These are phyloP conservation scores for Lactuca saligna DNA, from an alignment of 129 eudicot species.

Conservation along the genomic window DNA sequence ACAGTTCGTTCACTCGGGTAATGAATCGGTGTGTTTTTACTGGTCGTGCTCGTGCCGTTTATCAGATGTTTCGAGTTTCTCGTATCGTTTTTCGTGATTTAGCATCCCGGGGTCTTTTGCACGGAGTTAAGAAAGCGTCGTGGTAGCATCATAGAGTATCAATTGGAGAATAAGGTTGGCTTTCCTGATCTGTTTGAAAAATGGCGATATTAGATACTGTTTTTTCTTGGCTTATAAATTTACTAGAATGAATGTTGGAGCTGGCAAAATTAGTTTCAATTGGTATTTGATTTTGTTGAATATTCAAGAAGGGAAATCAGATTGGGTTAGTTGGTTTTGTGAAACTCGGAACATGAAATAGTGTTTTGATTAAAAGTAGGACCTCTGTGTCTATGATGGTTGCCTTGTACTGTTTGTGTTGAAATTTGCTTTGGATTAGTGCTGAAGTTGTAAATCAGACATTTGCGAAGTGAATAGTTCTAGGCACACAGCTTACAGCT, in stretches of 20 bases:
- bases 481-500: no score
- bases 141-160: conserved; percentile 32
- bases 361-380: not conserved
- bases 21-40: conserved; percentile 48
- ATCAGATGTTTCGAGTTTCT: conserved; percentile 49
- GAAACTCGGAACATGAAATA: not conserved
- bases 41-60: conserved; percentile 56
- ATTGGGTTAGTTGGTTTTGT: not conserved
- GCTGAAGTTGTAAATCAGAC: not conserved
- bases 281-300: not conserved
- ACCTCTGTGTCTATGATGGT: not conserved
- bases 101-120: conserved; percentile 40
- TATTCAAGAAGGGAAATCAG: not conserved
- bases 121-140: conserved; percentile 56
- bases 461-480: not conserved
- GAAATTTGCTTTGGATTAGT: no score
- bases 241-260: not conserved
- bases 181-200: conserved; percentile 6
- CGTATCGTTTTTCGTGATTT: conserved; percentile 52
- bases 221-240: not conserved
- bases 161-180: conserved; percentile 22
- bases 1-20: conserved; percentile 50
- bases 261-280: not conserved
- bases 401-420: not conserved
- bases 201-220: conserved; percentile 4